Evolutionary conservation across 1,284 basidiomycete genomes (phyloP).

Genomic region (Irpex lacteus): DNA sequence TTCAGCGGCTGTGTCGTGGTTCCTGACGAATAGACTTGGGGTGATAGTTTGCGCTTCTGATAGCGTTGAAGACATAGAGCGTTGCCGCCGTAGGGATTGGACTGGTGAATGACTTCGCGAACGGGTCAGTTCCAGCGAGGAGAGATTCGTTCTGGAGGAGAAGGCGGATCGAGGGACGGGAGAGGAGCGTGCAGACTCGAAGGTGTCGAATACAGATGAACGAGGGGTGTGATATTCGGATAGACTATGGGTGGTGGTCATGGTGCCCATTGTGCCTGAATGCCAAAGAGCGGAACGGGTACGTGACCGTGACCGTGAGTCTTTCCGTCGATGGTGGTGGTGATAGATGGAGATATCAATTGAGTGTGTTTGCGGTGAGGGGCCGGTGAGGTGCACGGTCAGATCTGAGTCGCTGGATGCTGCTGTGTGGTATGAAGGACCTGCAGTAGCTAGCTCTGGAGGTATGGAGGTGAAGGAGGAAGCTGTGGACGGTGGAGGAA

Average conservation of each 20-base stretch:
- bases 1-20: constrained; percentile 19
- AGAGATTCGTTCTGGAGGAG: constrained; percentile 23
- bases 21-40: constrained; percentile 51
- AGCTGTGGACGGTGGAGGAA: constrained; percentile 39
- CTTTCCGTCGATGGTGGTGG: constrained; percentile 26
- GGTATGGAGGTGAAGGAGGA: constrained; percentile 31
- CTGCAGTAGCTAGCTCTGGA: constrained; percentile 12
- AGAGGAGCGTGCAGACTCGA: constrained; percentile 55
- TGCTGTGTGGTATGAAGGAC: constrained; percentile 15
- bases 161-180: constrained; percentile 39
- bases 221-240: constrained; percentile 69
- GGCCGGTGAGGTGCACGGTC: constrained; percentile 20
- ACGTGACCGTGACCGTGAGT: constrained; percentile 39
- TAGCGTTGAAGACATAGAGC: constrained; percentile 44
- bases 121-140: constrained; percentile 13
- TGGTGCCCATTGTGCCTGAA: constrained; percentile 50
- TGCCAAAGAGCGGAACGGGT: constrained; percentile 39
- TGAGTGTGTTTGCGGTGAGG: constrained; percentile 26
- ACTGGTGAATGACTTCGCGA: constrained; percentile 21
- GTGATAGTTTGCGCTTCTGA: constrained; percentile 56
- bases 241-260: constrained; percentile 49
- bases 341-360: constrained; percentile 27
- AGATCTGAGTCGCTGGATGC: constrained; percentile 18
- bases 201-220: constrained; percentile 57
- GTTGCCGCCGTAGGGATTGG: constrained; percentile 34